These are phyloP conservation scores for Porphyrellus cyaneotinctus DNA, from an alignment of 768 basidiomycete species.

Conservation along the genomic window DNA sequence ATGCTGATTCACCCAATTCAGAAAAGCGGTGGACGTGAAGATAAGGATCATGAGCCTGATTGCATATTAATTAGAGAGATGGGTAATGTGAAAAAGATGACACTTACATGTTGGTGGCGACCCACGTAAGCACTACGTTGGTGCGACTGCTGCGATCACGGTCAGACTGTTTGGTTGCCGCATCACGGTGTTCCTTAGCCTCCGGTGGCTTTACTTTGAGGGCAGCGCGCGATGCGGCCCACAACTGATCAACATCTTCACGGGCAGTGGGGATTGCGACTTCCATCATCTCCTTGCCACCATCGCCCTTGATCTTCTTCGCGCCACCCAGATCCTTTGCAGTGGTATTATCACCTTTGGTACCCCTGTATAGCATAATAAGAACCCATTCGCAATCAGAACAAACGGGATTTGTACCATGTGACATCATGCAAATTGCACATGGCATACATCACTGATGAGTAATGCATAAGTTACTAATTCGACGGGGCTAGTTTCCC, in stretches of 20 bases:
- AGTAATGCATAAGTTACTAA: background rate
- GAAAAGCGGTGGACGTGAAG: conserved; percentile 76
- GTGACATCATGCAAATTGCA: conserved; percentile 89
- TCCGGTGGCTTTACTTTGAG: conserved; percentile 66
- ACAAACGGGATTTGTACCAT: conserved; percentile 37
- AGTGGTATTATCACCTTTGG: conserved; percentile 87
- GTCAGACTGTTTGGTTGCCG: conserved; percentile 86
- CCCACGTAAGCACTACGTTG: conserved; percentile 80
- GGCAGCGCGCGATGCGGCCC: conserved; percentile 70
- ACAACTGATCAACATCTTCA: conserved; percentile 86
- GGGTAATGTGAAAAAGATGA: background rate
- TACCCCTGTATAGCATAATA: conserved; percentile 54
- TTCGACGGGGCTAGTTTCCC: background rate
- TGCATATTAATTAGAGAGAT: background rate
- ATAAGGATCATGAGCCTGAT: conserved; percentile 63
- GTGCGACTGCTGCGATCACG: conserved; percentile 80
- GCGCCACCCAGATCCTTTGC: conserved; percentile 87
- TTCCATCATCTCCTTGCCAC: conserved; percentile 84
- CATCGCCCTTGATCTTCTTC: conserved; percentile 81
- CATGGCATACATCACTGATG: conserved; percentile 85
- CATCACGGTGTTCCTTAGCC: conserved; percentile 77
- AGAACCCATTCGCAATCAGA: background rate
- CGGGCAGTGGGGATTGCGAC: conserved; percentile 76
- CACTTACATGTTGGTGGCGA: conserved; percentile 79
- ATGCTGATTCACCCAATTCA: conserved; percentile 62